Evolutionary conservation across 2,329 filamentous ascomycete species (phyloP), one percentile per base, ranked within the genome.

Genomic region (Daldinia sp.): DNA sequence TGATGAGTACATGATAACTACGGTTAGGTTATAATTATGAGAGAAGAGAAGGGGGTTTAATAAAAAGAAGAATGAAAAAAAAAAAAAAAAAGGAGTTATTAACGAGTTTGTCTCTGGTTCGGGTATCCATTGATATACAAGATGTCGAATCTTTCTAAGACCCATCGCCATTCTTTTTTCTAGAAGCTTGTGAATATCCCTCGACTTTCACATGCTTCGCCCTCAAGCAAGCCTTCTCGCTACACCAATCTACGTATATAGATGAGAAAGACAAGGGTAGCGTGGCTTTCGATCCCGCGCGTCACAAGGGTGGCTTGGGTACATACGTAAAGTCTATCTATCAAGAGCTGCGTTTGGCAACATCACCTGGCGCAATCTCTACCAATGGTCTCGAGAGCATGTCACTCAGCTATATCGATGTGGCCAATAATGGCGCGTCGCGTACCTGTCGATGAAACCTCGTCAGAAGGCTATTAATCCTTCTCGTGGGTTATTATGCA

Each of bases 351-450:
- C 50, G 59, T 68, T 57, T 58, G 60, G 55, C 52, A 57, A 27
- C 50, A 65, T 68, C 67, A 68, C 53, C 67, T 68, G 61, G 64
- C 64, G 58, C 58, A 43, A 48, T 52, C 41, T 43, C 19, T 47
- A 34, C 61, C 64, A 67, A 67, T 62, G 47, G 61, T 57, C 54
- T 47, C 52, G 32, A 34, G 41, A 23, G 37, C 57, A 53, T 60
- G 62, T 60, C 45, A 45, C 58, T 59, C 58, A 64, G 51, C 61
- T 60, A 45, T 64, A 55, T 34, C 17, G 4, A 49, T 35, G 49
- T 48, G 52, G 37, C 64, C 64, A 67, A 64, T 64, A 53, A 64
- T 60, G 58, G 52, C 48, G 41, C 27, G 27, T 50, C 47, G 47
- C 47, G 29, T 50, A 45, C 45, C 27, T 30, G 25, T 30, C 11